phyloP scores from a whole-genome alignment of 805 yeast genomes.

The Pichia cabralensis region DNA sequence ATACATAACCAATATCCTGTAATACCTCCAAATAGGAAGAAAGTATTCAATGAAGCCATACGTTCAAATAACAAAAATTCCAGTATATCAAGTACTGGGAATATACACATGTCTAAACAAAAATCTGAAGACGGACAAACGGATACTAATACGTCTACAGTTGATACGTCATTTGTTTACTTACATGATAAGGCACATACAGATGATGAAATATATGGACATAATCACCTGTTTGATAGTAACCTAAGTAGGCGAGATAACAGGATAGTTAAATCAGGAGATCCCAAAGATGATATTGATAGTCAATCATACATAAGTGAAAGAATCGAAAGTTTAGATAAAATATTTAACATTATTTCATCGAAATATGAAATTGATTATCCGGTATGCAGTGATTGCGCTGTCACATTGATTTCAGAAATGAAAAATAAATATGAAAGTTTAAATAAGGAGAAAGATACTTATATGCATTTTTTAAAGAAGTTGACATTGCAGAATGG shows the following conservation, averaged over 20 bases:
- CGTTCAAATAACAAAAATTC: conserved; percentile 15
- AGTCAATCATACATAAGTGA: conserved; percentile 26
- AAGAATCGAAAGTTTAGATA: conserved; percentile 39
- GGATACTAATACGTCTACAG: too few relatives aligned
- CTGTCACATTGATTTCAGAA: conserved; percentile 51
- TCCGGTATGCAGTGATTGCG: conserved; percentile 87
- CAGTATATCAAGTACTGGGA: conserved; percentile 8
- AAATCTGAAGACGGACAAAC: too few relatives aligned
- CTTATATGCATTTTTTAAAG: conserved; percentile 62
- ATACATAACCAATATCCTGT: conserved; percentile 19
- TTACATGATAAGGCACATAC: conserved; percentile 7
- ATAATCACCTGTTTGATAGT: background rate
- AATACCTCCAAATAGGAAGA: conserved; percentile 31
- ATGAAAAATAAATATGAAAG: conserved; percentile 64
- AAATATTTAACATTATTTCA: conserved; percentile 63
- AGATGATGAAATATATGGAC: conserved; percentile 1
- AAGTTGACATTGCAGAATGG: conserved; percentile 52
- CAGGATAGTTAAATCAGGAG: conserved; percentile 11
- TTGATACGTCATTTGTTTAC: conserved; percentile 13
- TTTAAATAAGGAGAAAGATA: conserved; percentile 66
- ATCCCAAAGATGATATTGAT: conserved; percentile 8
- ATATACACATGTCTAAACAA: background rate
- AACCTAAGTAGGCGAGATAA: too few relatives aligned
- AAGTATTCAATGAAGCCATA: conserved; percentile 27
- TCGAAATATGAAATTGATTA: conserved; percentile 72